Evolutionary conservation across 2,329 filamentous ascomycete species (phyloP), one percentile per base, ranked within the genome.

Genomic region (Oidium heveae): DNA sequence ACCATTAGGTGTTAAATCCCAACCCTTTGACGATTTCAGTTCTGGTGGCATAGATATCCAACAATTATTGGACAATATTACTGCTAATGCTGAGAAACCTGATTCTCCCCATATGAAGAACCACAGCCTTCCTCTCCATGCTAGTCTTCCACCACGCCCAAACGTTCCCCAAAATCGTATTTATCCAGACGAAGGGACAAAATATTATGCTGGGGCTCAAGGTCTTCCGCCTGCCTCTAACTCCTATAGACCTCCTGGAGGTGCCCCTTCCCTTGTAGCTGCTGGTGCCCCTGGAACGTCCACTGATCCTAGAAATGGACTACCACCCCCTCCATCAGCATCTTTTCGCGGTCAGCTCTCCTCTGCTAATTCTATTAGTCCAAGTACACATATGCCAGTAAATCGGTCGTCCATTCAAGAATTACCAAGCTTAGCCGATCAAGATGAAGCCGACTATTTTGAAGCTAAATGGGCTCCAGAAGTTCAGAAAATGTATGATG

Each of bases 401-500:
- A 59, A 60, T 54, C 55, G 58, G 56, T 55, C 57, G 39, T 43
- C 59, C 55, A 53, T 52, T 49, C 58, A 57, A 58, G 60, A 55
- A 24, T 53, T 58, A 49, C 32, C 55, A 32, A 56, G 54, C 51
- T 58, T 58, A 46, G 51, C 56, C 55, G 60, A 59, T 55, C 57
- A 58, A 49, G 62, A 61, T 58, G 61, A 61, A 41, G 53, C 58
- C 60, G 61, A 65, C 60, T 61, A 62, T 57, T 56, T 60, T 56
- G 63, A 66, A 55, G 59, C 57, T 16, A 61, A 60, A 46, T 66
- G 65, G 70, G 60, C 60, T 41, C 61, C 70, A 22, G 74, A 80
- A 56, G 72, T 76, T 55, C 79, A 85, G 63, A 75, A 75, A 61
- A 72, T 74, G 52, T 89, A 84, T 68, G 82, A 87, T 56, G 72